Percentiles rank a stretch among this genome's conserved stretches.
phyloP scores from a whole-genome alignment of 2,329 filamentous ascomycete species.

The Gremmenia infestans region DNA sequence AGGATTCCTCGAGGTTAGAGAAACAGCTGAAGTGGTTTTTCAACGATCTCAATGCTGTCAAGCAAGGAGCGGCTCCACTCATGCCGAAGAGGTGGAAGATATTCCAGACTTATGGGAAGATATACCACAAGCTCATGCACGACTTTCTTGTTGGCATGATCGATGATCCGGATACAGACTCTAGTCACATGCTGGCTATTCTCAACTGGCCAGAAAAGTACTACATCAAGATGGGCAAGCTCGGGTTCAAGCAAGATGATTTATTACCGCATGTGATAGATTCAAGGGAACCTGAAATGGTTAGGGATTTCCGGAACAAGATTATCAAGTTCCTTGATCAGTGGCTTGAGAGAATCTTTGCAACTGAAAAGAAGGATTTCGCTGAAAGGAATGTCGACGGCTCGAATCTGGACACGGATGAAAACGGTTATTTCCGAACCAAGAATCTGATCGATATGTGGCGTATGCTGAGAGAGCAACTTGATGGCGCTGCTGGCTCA shows the following conservation, averaged over 20 bases:
- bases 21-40: conserved; percentile 95
- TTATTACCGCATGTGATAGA: conserved; percentile 83
- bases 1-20: conserved; percentile 76
- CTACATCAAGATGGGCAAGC: conserved; percentile 89
- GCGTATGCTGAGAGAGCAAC: conserved; percentile 94
- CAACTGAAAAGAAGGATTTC: conserved; percentile 77
- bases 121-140: conserved; percentile 94
- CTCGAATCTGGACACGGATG: conserved; percentile 75
- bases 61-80: conserved; percentile 82
- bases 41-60: conserved; percentile 93
- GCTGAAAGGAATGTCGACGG: conserved; percentile 68
- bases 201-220: conserved; percentile 95
- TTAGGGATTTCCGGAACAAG: conserved; percentile 88
- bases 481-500: conserved; percentile 78
- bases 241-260: conserved; percentile 74
- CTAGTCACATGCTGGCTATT: conserved; percentile 83
- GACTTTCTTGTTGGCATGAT: conserved; percentile 82
- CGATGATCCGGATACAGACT: conserved; percentile 78
- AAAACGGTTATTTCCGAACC: conserved; percentile 87
- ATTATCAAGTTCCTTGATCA: conserved; percentile 95
- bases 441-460: conserved; percentile 92
- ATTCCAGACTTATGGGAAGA: conserved; percentile 79
- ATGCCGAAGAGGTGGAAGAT: conserved; percentile 98
- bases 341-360: conserved; percentile 93
- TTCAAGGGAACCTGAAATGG: conserved; percentile 81